Base-by-base conservation (phyloP, 805 yeast species). In the Naumovozyma dairenensis region DNA sequence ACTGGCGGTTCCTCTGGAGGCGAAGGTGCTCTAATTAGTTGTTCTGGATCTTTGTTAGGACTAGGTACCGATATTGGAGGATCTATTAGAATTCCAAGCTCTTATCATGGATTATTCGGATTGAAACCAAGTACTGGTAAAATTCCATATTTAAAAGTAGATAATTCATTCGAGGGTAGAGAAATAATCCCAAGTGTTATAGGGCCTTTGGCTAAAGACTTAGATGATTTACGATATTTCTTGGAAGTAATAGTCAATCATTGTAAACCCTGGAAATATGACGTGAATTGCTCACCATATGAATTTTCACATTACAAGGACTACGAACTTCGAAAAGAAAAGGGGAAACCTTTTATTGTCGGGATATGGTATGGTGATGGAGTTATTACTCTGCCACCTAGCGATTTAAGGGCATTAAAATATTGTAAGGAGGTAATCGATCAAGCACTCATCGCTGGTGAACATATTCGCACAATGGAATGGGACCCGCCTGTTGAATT, bases 31-130 rank as follows among this genome's bases (percentile, higher is more conserved):
- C 48, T 70, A 35, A 69, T 72, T 31, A 68, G 67, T 3, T 61
- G 67, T 29, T 62, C 64, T 29, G 79, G 71, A 4, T 69, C 78
- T n/a, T 62, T 72, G 3, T 39, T 74, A 22, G 82, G 76, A 12
- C 59, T 71, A 24, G 81, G 80, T 18, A 69, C 77, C 22, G 81
- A 74, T 49, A 73, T 74, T 39, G 81, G 80, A 28, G 81, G 81
- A 3, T 67, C 75, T 13, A 72, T 75, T 36, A 62, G 81, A 37
- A 71, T 64, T 16, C 81, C 81, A 4, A 72, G 77, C 21, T 74
- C 76, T 1, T 72, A 63, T 46, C 62, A 67, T 19, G 80, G 80
- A 4, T 29, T 41, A 36, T 49, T 30, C 40, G 56, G 55, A 16
- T 37, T 43, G 41, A 43, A 33, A 28, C 53, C 49, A 27, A 48